A percentile compares a stretch with the other conserved stretches of the same genome.
These are phyloP conservation scores for Fraxinus excelsior DNA, from an alignment of 257 asterid species.

Conservation along the genomic window DNA sequence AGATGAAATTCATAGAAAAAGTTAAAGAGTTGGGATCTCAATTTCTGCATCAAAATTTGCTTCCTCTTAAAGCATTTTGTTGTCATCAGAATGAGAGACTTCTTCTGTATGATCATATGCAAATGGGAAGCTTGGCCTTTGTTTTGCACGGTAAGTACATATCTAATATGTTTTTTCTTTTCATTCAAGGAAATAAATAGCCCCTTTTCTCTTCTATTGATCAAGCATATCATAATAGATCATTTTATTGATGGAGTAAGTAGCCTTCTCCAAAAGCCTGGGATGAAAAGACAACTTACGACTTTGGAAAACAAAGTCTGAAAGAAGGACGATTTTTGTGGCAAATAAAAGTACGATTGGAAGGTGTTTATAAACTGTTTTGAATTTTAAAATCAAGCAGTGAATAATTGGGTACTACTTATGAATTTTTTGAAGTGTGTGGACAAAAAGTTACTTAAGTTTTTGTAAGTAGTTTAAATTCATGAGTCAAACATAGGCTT, in stretches of 20 bases:
- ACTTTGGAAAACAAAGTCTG: too few species aligned
- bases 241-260: neutral
- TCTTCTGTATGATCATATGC: conserved; percentile 31
- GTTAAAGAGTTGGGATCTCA: conserved; percentile 25
- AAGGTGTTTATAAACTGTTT: too few species aligned
- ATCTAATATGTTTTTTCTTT: neutral
- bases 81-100: conserved; percentile 23
- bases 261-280: neutral
- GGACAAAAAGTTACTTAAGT: too few species aligned
- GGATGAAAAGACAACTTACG: too few species aligned
- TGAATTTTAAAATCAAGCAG: too few species aligned
- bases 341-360: too few species aligned
- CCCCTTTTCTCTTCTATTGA: neutral
- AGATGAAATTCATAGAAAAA: conserved; percentile 22
- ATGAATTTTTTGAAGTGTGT: too few species aligned
- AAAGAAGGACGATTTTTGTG: too few species aligned
- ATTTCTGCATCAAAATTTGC: conserved; percentile 29
- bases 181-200: neutral
- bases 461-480: too few species aligned
- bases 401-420: too few species aligned
- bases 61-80: conserved; percentile 24
- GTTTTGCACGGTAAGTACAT: conserved; percentile 35
- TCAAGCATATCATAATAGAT: neutral
- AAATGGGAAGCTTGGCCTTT: conserved; percentile 34
- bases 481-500: too few species aligned